A percentile compares a stretch with the other conserved stretches of the same genome.
phyloP scores from a whole-genome alignment of 2,329 filamentous ascomycete genomes.

The Xylariaceae sp. region DNA sequence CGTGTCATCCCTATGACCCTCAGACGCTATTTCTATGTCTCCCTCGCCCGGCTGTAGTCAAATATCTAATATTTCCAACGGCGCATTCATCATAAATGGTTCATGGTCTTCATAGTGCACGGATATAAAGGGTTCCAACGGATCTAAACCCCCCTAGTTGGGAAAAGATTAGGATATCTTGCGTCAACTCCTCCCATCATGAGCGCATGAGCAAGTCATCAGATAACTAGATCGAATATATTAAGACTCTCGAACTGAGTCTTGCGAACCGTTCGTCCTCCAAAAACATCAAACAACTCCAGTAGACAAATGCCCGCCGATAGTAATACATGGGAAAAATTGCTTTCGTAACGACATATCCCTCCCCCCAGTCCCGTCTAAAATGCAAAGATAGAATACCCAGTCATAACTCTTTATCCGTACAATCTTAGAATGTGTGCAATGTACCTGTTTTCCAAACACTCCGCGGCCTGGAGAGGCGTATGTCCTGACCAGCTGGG shows the following conservation, averaged over 20 bases:
- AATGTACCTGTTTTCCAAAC: slow-evolving; percentile 19
- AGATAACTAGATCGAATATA: slow-evolving; percentile 3
- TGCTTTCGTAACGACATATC: slow-evolving; percentile 6
- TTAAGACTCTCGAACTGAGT: slow-evolving; percentile 5
- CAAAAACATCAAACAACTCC: slow-evolving; percentile 7
- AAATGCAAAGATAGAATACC: neutral
- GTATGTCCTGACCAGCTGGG: slow-evolving; percentile 25
- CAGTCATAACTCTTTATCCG: slow-evolving; percentile 4
- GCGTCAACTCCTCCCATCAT: neutral
- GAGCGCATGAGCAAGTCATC: neutral
- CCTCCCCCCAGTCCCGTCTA: neutral
- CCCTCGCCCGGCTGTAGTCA: too few relatives aligned
- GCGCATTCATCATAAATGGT: too few relatives aligned
- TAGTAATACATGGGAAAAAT: slow-evolving; percentile 14
- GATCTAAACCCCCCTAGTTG: too few relatives aligned
- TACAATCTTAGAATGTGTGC: slow-evolving; percentile 21
- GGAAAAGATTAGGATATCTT: too few relatives aligned
- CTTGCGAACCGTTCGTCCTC: neutral
- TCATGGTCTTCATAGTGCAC: too few relatives aligned
- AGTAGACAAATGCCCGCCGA: slow-evolving; percentile 9
- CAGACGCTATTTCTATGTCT: too few relatives aligned
- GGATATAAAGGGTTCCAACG: too few relatives aligned
- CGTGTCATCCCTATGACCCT: too few relatives aligned
- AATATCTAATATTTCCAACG: too few relatives aligned
- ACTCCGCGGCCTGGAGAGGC: slow-evolving; percentile 22